Evolutionary conservation across 805 yeast species (phyloP).

Genomic region (Ogataea sp.): DNA sequence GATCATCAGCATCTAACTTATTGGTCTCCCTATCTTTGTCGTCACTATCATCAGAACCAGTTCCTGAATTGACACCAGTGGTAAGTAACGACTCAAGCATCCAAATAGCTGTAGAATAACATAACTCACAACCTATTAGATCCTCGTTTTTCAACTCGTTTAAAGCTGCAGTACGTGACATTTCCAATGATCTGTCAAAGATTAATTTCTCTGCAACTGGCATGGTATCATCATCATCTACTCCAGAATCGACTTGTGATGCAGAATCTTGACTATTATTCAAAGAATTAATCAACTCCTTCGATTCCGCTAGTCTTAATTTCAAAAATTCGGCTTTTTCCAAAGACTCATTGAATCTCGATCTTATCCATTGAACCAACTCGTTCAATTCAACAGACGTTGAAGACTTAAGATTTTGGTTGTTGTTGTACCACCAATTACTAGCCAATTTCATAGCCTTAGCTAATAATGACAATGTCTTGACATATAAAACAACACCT

Average conservation of each 20-base stretch:
- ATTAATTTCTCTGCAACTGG: constrained; percentile 72
- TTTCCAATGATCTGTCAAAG: constrained; percentile 90
- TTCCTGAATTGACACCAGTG: neutral
- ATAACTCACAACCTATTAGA: constrained; percentile 70
- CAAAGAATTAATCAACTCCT: constrained; percentile 18
- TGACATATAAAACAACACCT: constrained; percentile 78
- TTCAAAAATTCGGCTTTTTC: constrained; percentile 81
- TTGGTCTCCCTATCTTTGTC: constrained; percentile 24
- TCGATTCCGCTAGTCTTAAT: constrained; percentile 45
- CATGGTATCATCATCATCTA: no score
- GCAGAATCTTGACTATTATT: neutral
- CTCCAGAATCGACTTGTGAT: constrained; percentile 1
- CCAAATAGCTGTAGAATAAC: constrained; percentile 91
- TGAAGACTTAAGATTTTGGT: constrained; percentile 23
- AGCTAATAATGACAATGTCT: constrained; percentile 73
- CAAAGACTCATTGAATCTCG: constrained; percentile 77
- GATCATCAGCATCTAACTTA: constrained; percentile 64
- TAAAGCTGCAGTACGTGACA: constrained; percentile 86
- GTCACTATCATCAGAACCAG: constrained; percentile 8
- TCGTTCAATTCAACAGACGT: constrained; percentile 45
- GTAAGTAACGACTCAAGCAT: constrained; percentile 77
- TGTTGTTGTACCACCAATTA: constrained; percentile 77
- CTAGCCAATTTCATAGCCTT: constrained; percentile 81
- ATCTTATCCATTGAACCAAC: constrained; percentile 88
- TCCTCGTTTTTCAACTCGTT: constrained; percentile 75